Percentiles rank a stretch among this genome's conserved stretches.
These are phyloP conservation scores for Kwoniella dejecticola DNA, from an alignment of 768 basidiomycete genomes.

Conservation along the genomic window DNA sequence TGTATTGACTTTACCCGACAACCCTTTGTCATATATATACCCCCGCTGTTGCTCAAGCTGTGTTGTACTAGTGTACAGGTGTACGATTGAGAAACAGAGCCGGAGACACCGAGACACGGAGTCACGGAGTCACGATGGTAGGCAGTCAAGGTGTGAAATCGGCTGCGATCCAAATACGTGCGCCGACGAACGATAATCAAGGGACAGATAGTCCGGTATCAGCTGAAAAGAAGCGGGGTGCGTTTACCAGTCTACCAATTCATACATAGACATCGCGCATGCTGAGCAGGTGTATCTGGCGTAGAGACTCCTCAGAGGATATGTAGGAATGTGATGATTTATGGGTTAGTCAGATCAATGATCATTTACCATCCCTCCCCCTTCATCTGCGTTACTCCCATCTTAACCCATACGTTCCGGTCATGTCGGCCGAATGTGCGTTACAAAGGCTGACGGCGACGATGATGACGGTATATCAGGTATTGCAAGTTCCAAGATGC, in stretches of 20 bases:
- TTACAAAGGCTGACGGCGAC: background rate
- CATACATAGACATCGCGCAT: background rate
- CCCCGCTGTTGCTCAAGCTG: no score
- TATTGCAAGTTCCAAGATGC: conserved; percentile 52
- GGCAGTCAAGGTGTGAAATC: conserved; percentile 28
- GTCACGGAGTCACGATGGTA: no score
- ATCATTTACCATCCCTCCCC: no score
- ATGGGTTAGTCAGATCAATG: conserved; percentile 70
- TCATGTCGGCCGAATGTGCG: background rate
- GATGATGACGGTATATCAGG: conserved; percentile 18
- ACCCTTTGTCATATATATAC: no score
- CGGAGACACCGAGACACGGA: no score
- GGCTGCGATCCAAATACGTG: conserved; percentile 47
- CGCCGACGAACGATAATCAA: conserved; percentile 24
- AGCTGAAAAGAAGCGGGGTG: conserved; percentile 20
- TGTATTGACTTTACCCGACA: no score
- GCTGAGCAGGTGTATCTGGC: background rate
- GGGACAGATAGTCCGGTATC: conserved; percentile 7
- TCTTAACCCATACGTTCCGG: no score
- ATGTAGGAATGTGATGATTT: conserved; percentile 87
- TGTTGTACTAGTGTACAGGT: no score
- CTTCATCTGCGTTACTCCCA: no score
- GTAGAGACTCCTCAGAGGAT: conserved; percentile 62
- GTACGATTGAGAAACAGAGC: no score
- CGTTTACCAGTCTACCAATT: conserved; percentile 1